phyloP scores from a whole-genome alignment of 169 alveolate genomes.

The Plasmodium reichenowi region DNA sequence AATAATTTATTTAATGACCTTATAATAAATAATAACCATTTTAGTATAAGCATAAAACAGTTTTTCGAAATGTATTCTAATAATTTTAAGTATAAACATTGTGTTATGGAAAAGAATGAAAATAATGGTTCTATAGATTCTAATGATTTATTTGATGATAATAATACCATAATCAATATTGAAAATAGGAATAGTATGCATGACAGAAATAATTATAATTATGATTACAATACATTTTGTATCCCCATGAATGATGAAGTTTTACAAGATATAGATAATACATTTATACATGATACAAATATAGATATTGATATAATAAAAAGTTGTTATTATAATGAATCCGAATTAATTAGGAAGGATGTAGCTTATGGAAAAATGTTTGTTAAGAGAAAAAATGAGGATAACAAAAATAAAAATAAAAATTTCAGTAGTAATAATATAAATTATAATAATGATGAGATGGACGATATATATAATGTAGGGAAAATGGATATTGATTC shows the following conservation, averaged over 20 bases:
- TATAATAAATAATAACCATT: conserved; percentile 53
- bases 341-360: conserved; percentile 26
- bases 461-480: conserved; percentile 31
- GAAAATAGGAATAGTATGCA: not conserved
- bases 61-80: conserved; percentile 34
- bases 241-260: conserved; percentile 11
- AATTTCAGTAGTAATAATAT: not conserved
- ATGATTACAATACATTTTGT: not conserved
- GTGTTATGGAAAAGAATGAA: no score
- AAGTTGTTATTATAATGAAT: conserved; percentile 51
- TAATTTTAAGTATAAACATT: no score
- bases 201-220: not conserved
- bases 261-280: conserved; percentile 27
- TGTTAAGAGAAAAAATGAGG: conserved; percentile 6
- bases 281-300: conserved; percentile 16
- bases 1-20: conserved; percentile 41
- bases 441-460: conserved; percentile 18
- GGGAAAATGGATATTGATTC: conserved; percentile 48
- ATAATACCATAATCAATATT: not conserved
- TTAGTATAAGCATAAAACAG: conserved; percentile 31
- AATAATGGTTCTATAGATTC: conserved; percentile 10
- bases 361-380: conserved; percentile 26
- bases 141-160: not conserved
- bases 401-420: conserved; percentile 1
- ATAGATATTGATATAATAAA: conserved; percentile 25